Percentiles rank a stretch among this genome's conserved stretches.
phyloP scores from a whole-genome alignment of 1,284 basidiomycete species.

The Leccinum subrobustum region DNA sequence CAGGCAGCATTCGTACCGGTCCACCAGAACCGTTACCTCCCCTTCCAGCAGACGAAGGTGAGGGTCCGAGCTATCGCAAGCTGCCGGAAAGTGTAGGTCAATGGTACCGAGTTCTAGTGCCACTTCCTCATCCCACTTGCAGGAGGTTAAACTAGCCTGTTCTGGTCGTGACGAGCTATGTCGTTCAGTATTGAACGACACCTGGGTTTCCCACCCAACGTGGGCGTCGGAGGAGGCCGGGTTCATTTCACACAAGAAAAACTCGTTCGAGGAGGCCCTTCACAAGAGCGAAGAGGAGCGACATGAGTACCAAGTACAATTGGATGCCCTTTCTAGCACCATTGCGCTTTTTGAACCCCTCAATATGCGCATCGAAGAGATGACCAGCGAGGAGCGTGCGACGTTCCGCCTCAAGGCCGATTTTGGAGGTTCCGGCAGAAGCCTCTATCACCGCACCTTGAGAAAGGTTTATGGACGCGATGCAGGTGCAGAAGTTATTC shows the following conservation, averaged over 20 bases:
- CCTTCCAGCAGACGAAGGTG: slow-evolving; percentile 67
- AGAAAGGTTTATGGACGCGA: slow-evolving; percentile 93
- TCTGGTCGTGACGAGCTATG: slow-evolving; percentile 95
- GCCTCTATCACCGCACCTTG: slow-evolving; percentile 91
- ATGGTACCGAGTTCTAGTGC: slow-evolving; percentile 2
- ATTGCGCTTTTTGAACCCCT: slow-evolving; percentile 93
- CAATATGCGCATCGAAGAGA: slow-evolving; percentile 81
- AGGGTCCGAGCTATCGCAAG: slow-evolving; percentile 89
- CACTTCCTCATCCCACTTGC: slow-evolving; percentile 18
- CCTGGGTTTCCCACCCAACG: slow-evolving; percentile 96
- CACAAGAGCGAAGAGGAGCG: slow-evolving; percentile 98
- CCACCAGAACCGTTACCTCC: slow-evolving; percentile 70
- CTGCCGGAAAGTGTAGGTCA: slow-evolving; percentile 75
- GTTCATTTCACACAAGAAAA: slow-evolving; percentile 96
- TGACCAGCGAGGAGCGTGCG: slow-evolving; percentile 86
- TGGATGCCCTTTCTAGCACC: slow-evolving; percentile 90
- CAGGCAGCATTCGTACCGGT: slow-evolving; percentile 70
- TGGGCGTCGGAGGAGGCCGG: slow-evolving; percentile 97
- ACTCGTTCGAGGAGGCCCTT: slow-evolving; percentile 92
- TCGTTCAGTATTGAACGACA: slow-evolving; percentile 94
- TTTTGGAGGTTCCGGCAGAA: slow-evolving; percentile 86
- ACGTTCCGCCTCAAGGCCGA: slow-evolving; percentile 85
- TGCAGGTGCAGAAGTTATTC: slow-evolving; percentile 82
- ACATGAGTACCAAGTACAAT: slow-evolving; percentile 97
- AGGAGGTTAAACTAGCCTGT: slow-evolving; percentile 91